These are phyloP conservation scores for Komagataea norvegica DNA, from an alignment of 1,139 yeast genomes.

Conservation along the genomic window DNA sequence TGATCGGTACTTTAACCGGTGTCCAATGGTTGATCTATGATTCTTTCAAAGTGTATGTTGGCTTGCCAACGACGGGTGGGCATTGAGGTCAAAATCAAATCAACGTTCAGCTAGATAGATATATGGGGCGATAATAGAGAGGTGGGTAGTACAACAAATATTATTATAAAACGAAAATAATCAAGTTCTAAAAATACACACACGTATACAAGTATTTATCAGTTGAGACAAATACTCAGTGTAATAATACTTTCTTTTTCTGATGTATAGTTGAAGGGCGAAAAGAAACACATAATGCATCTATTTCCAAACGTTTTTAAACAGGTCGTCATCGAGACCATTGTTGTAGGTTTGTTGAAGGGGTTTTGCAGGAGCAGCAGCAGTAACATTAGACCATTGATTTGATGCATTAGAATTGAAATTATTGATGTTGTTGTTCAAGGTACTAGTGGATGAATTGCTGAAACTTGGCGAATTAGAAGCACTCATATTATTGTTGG, in stretches of 20 bases:
- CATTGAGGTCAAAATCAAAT: conserved; percentile 30
- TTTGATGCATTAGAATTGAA: conserved; percentile 8
- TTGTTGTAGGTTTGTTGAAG: conserved; percentile 22
- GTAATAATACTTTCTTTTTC: too few relatives aligned
- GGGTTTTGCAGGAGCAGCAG: conserved; percentile 10
- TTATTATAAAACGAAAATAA: too few relatives aligned
- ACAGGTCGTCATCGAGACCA: conserved; percentile 57
- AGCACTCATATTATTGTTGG: neutral
- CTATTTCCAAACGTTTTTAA: conserved; percentile 59
- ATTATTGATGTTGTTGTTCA: conserved; percentile 1
- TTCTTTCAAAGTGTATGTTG: conserved; percentile 85
- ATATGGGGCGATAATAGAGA: too few relatives aligned
- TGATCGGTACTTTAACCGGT: conserved; percentile 96
- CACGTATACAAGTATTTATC: too few relatives aligned
- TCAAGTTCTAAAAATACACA: too few relatives aligned
- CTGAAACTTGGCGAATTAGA: neutral
- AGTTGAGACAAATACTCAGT: too few relatives aligned
- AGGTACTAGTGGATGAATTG: conserved; percentile 1
- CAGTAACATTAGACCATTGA: conserved; percentile 12
- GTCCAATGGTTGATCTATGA: conserved; percentile 96
- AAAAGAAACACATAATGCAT: too few relatives aligned
- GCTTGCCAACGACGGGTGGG: conserved; percentile 88
- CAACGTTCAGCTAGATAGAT: too few relatives aligned
- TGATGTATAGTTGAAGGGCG: too few relatives aligned
- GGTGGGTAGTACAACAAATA: too few relatives aligned